These are phyloP conservation scores for Lentinula guzmanii DNA, from an alignment of 768 basidiomycete genomes.

Conservation along the genomic window DNA sequence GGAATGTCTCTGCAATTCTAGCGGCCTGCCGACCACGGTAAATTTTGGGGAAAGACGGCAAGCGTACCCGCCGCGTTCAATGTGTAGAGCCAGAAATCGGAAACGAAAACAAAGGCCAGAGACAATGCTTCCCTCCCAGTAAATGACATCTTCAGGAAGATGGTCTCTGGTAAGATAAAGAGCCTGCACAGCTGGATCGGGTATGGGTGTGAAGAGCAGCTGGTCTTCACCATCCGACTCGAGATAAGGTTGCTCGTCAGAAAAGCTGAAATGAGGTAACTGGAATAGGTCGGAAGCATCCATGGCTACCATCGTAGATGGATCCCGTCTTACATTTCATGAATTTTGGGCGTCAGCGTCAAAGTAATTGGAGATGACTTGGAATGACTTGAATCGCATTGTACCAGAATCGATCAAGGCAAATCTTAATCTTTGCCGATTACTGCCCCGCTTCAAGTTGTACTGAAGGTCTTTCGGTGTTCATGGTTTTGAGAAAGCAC, in stretches of 20 bases:
- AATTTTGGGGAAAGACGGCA: background rate
- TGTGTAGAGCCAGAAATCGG: background rate
- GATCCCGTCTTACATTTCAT: background rate
- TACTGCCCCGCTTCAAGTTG: no score
- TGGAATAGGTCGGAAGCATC: background rate
- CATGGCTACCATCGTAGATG: conserved; percentile 10
- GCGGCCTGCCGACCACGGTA: background rate
- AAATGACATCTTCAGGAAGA: background rate
- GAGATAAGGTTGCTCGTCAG: background rate
- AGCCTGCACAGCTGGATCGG: background rate
- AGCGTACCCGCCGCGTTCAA: conserved; percentile 1
- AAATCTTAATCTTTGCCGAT: background rate
- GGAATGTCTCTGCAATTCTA: background rate
- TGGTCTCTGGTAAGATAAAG: background rate
- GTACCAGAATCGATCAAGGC: background rate
- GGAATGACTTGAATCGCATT: background rate
- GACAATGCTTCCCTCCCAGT: conserved; percentile 1
- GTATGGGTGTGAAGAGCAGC: background rate
- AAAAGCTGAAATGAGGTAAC: background rate
- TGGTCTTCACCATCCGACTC: conserved; percentile 1
- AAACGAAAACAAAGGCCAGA: conserved; percentile 1
- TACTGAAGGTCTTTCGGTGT: no score
- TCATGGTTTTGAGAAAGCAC: no score
- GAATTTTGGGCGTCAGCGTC: background rate
- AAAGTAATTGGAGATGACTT: background rate